Evolutionary conservation across 345 rosid genomes (phyloP), one percentile per base, ranked within the genome.

Genomic region (Pistacia integerrima): DNA sequence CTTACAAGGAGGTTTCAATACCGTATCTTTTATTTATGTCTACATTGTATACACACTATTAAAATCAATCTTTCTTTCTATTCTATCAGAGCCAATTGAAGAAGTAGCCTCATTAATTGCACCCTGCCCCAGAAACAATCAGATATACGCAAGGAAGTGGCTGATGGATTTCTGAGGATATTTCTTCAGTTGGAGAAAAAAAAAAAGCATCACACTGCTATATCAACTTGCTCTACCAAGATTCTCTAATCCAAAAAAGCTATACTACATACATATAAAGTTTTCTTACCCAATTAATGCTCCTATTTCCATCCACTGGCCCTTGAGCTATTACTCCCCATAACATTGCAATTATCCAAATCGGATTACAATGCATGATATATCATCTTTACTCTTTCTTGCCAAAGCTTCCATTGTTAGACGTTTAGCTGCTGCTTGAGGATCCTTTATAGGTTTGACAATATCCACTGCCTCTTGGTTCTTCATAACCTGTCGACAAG

Each of bases 291-390:
- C 72, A n/a, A 72, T 46, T 41, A 36, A 35, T 35, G 48, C 64
- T 59, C 61, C 83, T 64, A 35, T 46, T 69, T 69, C 38, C 76
- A 67, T 64, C 60, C 78, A 51, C 67, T 54, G 2, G 5, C 4
- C 11, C 20, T 14, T 13, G 33, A 61, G 61, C 52, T 68, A 18
- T 22, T 59, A 44, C 46, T 48, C 70, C 48, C 18, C 16, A 51
- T 20, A 9, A 7, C 5, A 22, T 25, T 2, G 41, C 28, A 33
- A 70, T 85, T 74, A 82, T 13, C 91, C 89, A 59, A 88, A 88
- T 35, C 91, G 87, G 69, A 88, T 88, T 49, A 88, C 91, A 38
- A 88, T 88, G 82, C 91, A 88, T 46, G 91, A 86, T 81, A 82
- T 85, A 41, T 85, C 87, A 67, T 85, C 87, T 78, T 86, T 86